Base-by-base conservation (phyloP, 306 rosid species). In the Acacia crassicarpa region DNA sequence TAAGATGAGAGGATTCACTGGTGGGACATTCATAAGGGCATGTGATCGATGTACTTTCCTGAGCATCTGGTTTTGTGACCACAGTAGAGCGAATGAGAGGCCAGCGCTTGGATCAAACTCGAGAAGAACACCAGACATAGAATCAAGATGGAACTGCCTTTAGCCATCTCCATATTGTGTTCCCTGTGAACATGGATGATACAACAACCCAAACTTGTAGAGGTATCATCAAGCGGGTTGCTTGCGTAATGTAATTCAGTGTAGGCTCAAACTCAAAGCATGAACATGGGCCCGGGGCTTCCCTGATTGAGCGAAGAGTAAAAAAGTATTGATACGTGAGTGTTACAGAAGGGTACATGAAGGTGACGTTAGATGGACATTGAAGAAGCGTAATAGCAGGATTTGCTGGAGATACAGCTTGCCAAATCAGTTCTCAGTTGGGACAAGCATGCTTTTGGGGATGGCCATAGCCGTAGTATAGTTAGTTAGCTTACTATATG, bases 201-300 rank as follows among this genome's bases (percentile, higher is more conserved):
- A 63, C 25, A 48, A 0, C 9, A 80, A 40, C 70, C n/a, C 63
- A 5, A 59, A 6, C 8, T 76, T 59, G 35, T 84, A 79, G 78
- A 68, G 49, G 75, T 20, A 5, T 16, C 63, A 58, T 59, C 27
- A 23, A 54, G 20, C 17, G 40, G 56, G 73, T 74, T 67, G 81
- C 74, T 67, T 84, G 59, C 38, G 70, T 14, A 15, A 30, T 63
- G 44, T 45, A 84, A 76, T 80, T 65, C 8, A 76, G 12, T 13
- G 53, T 2, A 67, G 51, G 70, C 78, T 61, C 68, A 45, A 59
- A 68, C 2, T 67, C 40, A 10, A 59, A 80, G 84, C 19, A 69
- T 49, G 81, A 80, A 84, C 84, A 69, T 75, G 84, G n/a, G n/a
- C n/a, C n/a, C n/a, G n/a, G 78, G 33, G 19, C 3, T 35, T 45